Evolutionary conservation across 2,329 filamentous ascomycete genomes (phyloP), one percentile per base, ranked within the genome.

Genomic region (Fusarium sp.): DNA sequence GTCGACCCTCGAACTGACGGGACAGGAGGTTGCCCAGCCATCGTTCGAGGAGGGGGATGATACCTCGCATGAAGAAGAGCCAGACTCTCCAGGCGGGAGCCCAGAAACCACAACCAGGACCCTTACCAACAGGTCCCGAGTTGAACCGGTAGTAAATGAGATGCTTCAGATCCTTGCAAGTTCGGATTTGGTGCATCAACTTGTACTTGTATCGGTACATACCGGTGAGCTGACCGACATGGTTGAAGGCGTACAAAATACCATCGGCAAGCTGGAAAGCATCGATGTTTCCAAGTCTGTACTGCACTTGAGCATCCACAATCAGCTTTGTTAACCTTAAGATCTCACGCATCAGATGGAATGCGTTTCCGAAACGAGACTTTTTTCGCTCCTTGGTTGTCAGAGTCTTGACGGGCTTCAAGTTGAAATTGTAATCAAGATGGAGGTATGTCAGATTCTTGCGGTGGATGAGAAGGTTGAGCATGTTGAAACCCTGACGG

Each of bases 201-300:
- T 99, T 99, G 87, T 99, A 99, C 88, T 99, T 99, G 89, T 99
- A 99, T 70, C 96, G 93, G 85, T 99, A 99, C 96, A 99, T 99
- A 81, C 96, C 96, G 17, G 96, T 99, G 70, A 99, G 87, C 83
- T 99, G 97, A 71, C 96, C 96, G 66, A 99, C 96, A 78, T 99
- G 96, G 84, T 99, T 99, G 86, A 99, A 99, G 20, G 96, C 97
- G 78, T 99, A 99, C n/a, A 98, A 87, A 66, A 99, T 99, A 82
- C 96, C 96, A 82, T 99, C 96, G 5, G 96, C 96, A 74, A 99
- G 91, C 83, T 99, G 96, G 87, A 99, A 99, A 40, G 97, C 96
- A 83, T 99, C 96, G 72, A 99, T 98, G 79, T 99, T 99, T 67
- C 97, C 97, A 42, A 99, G 87, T 31, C 96, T 92, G 81, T 98